Conservation (phyloP, 257 asterid genomes). For the Solanum sitiens region DNA sequence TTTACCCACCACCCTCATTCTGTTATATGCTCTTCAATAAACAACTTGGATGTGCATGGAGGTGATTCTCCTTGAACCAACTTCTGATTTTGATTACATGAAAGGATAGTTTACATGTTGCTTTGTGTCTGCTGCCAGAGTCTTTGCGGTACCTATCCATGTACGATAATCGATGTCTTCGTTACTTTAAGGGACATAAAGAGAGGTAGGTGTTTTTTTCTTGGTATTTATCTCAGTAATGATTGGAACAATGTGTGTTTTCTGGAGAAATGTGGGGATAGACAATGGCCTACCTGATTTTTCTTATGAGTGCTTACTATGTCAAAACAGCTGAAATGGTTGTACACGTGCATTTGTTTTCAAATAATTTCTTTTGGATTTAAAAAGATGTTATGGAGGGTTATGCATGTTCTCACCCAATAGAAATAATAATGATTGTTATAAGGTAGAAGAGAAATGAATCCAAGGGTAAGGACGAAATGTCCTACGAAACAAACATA, state of each 20-base stretch:
- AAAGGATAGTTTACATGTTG: constrained; percentile 15
- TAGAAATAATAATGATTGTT: background rate
- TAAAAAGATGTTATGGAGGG: background rate
- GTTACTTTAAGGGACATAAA: constrained; percentile 89
- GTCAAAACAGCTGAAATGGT: background rate
- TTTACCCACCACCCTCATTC: constrained; percentile 90
- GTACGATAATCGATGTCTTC: constrained; percentile 94
- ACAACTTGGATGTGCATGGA: constrained; percentile 48
- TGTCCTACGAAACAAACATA: background rate
- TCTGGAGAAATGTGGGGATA: background rate
- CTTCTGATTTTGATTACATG: background rate
- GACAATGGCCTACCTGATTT: background rate
- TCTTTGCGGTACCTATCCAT: constrained; percentile 72
- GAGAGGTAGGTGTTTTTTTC: constrained; percentile 41
- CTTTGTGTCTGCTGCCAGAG: constrained; percentile 34
- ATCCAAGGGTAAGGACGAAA: background rate
- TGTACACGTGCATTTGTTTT: background rate
- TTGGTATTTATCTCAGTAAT: background rate
- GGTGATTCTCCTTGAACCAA: constrained; percentile 27
- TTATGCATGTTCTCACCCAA: background rate
- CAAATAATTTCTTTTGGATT: background rate
- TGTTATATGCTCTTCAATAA: constrained; percentile 73
- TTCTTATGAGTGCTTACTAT: background rate
- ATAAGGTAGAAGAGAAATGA: background rate
- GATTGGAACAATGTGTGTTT: background rate